These are phyloP conservation scores for Pseudocercospora pini-densiflorae DNA, from an alignment of 2,329 filamentous ascomycete species.

Conservation along the genomic window DNA sequence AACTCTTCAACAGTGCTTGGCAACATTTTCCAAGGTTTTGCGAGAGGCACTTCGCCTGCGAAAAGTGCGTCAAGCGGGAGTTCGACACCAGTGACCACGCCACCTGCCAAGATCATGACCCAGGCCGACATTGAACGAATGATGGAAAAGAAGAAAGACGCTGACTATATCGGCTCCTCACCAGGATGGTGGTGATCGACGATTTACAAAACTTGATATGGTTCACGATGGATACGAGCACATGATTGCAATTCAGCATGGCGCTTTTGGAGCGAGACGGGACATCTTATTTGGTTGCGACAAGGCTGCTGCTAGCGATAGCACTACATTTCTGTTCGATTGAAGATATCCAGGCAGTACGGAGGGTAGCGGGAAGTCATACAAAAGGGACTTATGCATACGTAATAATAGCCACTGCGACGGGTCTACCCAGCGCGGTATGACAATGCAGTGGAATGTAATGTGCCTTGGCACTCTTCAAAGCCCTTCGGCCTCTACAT, in stretches of 20 bases:
- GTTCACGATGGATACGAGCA: conserved; percentile 11
- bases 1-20: conserved; percentile 33
- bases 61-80: conserved; percentile 16
- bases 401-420: conserved; percentile 9
- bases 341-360: background rate
- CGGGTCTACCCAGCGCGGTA: background rate
- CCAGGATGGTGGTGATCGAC: conserved; percentile 25
- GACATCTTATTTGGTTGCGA: conserved; percentile 5
- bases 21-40: conserved; percentile 35
- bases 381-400: background rate
- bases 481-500: background rate
- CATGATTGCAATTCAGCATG: conserved; percentile 15
- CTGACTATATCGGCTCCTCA: conserved; percentile 33
- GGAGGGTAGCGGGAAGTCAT: background rate
- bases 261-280: conserved; percentile 13
- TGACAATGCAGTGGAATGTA: conserved; percentile 19
- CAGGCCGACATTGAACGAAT: conserved; percentile 35
- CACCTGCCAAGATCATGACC: conserved; percentile 28
- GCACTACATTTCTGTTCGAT: background rate
- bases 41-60: conserved; percentile 17
- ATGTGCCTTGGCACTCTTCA: background rate
- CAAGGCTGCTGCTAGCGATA: conserved; percentile 1
- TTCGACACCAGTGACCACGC: conserved; percentile 26
- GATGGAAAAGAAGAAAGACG: conserved; percentile 37
- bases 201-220: background rate